phyloP scores from a whole-genome alignment of 169 alveolate species.

The Plasmodium berghei region DNA sequence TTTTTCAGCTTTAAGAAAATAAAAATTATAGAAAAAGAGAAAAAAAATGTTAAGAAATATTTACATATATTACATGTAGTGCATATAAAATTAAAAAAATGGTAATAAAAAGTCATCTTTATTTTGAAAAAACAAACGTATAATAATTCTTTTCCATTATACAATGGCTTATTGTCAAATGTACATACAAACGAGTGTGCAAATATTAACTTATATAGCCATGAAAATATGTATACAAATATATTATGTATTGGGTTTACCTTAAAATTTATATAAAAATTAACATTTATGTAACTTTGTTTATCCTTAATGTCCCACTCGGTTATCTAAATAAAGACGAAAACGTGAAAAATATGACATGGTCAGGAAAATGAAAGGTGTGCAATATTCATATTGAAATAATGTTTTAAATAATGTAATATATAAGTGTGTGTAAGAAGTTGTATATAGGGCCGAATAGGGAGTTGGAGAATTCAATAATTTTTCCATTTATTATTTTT shows the following conservation, averaged over 20 bases:
- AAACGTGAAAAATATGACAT: background rate
- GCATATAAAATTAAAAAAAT: too few relatives aligned
- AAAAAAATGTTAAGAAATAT: background rate
- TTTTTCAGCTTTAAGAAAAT: constrained; percentile 29
- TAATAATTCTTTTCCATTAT: too few relatives aligned
- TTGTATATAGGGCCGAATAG: background rate
- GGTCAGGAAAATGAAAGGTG: background rate
- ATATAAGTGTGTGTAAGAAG: background rate
- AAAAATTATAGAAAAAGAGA: background rate
- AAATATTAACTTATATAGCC: too few relatives aligned
- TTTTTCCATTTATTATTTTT: background rate
- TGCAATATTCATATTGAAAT: background rate
- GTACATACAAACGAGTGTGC: too few relatives aligned
- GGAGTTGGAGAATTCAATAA: too few relatives aligned
- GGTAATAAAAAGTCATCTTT: too few relatives aligned
- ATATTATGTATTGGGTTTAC: constrained; percentile 6
- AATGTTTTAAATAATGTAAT: background rate
- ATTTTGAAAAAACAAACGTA: too few relatives aligned
- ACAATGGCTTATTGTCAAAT: too few relatives aligned
- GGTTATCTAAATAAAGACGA: constrained; percentile 21
- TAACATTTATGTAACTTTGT: constrained; percentile 30
- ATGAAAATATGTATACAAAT: too few relatives aligned
- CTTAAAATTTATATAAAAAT: constrained; percentile 62
- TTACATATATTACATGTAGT: too few relatives aligned
- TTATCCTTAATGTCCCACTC: constrained; percentile 53